Evolutionary conservation across 805 yeast genomes (phyloP).

Genomic region (Myxozyma melibiosi): DNA sequence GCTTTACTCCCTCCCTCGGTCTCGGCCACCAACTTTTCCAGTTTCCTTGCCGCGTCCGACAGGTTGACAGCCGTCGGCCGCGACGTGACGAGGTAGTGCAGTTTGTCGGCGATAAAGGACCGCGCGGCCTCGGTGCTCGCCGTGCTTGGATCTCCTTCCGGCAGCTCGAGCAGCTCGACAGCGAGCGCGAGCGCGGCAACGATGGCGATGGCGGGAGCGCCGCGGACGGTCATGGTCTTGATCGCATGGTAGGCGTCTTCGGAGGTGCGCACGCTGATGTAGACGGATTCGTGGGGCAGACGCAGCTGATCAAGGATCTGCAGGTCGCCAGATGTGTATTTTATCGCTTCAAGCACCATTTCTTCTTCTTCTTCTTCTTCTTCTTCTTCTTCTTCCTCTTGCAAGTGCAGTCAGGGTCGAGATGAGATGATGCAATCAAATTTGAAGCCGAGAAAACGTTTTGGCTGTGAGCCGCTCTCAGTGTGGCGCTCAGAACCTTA

Average conservation of each 20-base stretch:
- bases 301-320: conserved; percentile 76
- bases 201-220: conserved; percentile 98
- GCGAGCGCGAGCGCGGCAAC: conserved; percentile 86
- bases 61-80: conserved; percentile 97
- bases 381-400: not conserved
- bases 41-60: conserved; percentile 66
- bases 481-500: too few relatives aligned
- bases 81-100: conserved; percentile 70
- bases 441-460: too few relatives aligned
- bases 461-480: too few relatives aligned
- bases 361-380: not conserved
- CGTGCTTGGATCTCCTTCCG: not conserved
- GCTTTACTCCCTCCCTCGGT: conserved; percentile 29
- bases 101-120: conserved; percentile 48
- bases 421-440: too few relatives aligned
- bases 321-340: conserved; percentile 44
- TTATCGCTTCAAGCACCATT: conserved; percentile 33
- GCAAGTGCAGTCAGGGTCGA: not conserved
- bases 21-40: conserved; percentile 44
- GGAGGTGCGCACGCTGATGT: conserved; percentile 61
- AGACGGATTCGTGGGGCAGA: conserved; percentile 77
- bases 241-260: conserved; percentile 84
- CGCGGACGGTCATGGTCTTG: conserved; percentile 89
- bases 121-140: conserved; percentile 31
- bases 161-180: conserved; percentile 52